phyloP scores from a whole-genome alignment of 805 yeast genomes.

The Ogataea nonfermentans region DNA sequence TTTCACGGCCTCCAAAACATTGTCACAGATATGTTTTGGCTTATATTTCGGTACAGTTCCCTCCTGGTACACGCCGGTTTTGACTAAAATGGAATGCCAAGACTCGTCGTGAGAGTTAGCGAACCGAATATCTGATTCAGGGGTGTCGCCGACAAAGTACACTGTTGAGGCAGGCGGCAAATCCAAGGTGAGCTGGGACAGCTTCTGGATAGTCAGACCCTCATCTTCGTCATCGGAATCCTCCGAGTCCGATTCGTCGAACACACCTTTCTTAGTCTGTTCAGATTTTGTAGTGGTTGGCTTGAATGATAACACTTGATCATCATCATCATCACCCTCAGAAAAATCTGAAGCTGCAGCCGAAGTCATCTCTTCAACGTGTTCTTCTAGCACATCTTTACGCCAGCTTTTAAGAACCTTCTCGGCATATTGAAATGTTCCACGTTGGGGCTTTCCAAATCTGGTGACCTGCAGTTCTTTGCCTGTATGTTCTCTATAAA shows the following conservation, averaged over 20 bases:
- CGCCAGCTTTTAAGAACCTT: constrained; percentile 77
- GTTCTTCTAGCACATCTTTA: constrained; percentile 70
- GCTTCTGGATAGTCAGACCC: constrained; percentile 45
- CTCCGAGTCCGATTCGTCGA: constrained; percentile 34
- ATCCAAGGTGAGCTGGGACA: constrained; percentile 46
- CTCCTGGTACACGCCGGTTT: constrained; percentile 83
- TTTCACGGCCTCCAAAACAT: constrained; percentile 78
- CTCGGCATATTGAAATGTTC: constrained; percentile 81
- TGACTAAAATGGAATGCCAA: constrained; percentile 82
- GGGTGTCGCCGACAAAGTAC: constrained; percentile 87
- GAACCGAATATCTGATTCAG: constrained; percentile 83
- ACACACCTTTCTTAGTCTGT: constrained; percentile 17
- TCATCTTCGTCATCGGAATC: constrained; percentile 32
- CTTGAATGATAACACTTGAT: constrained; percentile 20
- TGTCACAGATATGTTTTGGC: constrained; percentile 71
- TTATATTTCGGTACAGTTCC: constrained; percentile 76
- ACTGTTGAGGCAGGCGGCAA: constrained; percentile 84
- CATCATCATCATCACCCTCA: constrained; percentile 17
- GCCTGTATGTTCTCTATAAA: constrained; percentile 83
- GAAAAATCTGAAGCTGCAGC: constrained; percentile 20
- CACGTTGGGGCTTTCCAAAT: constrained; percentile 88
- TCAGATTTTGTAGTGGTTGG: constrained; percentile 5
- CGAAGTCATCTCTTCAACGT: constrained; percentile 47
- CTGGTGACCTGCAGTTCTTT: constrained; percentile 73
- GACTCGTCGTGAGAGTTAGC: constrained; percentile 83